phyloP scores from a whole-genome alignment of 2,329 filamentous ascomycete species.

The Arthrobotrys iridis region DNA sequence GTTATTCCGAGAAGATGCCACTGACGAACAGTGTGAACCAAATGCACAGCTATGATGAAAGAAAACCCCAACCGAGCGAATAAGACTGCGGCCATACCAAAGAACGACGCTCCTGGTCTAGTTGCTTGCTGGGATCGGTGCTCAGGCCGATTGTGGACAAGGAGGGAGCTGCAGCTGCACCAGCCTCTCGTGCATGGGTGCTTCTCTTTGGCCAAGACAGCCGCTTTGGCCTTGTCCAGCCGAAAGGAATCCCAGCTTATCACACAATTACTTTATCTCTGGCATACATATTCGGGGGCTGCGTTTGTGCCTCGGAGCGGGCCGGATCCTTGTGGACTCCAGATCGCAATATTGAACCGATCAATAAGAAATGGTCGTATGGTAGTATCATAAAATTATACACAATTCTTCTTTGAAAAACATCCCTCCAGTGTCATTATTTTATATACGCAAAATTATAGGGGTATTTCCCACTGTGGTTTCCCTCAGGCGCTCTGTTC shows the following conservation, averaged over 20 bases:
- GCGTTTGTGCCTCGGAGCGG: neutral
- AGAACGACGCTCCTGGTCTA: neutral
- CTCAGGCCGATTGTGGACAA: too few relatives aligned
- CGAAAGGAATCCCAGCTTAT: constrained; percentile 4
- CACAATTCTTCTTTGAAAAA: too few relatives aligned
- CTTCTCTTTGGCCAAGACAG: neutral
- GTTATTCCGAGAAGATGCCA: too few relatives aligned
- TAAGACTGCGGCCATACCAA: too few relatives aligned
- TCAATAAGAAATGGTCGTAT: too few relatives aligned
- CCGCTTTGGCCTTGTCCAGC: constrained; percentile 39
- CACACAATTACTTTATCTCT: neutral
- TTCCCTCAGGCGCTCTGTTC: too few relatives aligned
- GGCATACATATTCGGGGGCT: neutral
- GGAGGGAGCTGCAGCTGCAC: neutral
- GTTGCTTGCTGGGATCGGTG: neutral
- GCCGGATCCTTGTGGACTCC: too few relatives aligned
- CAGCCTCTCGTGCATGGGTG: neutral
- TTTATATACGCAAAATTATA: too few relatives aligned
- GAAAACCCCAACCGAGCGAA: neutral
- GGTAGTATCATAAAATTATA: too few relatives aligned
- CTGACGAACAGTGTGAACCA: neutral
- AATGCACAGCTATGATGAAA: constrained; percentile 5
- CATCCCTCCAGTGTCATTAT: too few relatives aligned
- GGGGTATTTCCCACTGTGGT: too few relatives aligned
- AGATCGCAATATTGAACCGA: too few relatives aligned